A percentile compares a stretch with the other conserved stretches of the same genome.
These are phyloP conservation scores for Vachellia pachyceras DNA, from an alignment of 306 rosid genomes.

Conservation along the genomic window DNA sequence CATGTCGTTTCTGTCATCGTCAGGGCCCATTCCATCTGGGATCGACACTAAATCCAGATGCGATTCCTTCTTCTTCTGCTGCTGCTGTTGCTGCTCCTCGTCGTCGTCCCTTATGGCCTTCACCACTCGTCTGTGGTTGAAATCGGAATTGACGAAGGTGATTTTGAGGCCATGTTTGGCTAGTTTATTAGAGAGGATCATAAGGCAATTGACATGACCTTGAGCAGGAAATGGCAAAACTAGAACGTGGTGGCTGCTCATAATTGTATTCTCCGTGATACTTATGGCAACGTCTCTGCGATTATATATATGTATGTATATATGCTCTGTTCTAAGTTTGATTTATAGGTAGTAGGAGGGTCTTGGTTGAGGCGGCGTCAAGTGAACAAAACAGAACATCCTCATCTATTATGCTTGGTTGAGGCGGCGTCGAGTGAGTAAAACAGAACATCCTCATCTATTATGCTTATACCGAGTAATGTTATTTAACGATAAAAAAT, in stretches of 20 bases:
- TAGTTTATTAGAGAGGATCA: conserved; percentile 41
- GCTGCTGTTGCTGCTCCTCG: not conserved
- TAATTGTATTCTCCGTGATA: not conserved
- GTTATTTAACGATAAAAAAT: too few species aligned
- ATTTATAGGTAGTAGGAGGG: not conserved
- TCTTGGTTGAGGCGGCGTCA: too few species aligned
- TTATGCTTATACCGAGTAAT: too few species aligned
- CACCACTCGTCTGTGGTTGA: conserved; percentile 37
- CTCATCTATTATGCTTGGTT: too few species aligned
- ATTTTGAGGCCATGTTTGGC: conserved; percentile 44
- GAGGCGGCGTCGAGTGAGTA: too few species aligned
- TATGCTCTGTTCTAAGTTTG: not conserved
- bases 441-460: too few species aligned
- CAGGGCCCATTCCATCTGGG: conserved; percentile 21
- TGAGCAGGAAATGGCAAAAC: conserved; percentile 48
- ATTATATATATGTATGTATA: not conserved
- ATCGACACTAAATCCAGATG: conserved; percentile 30
- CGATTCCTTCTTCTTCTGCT: not conserved
- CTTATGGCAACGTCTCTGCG: not conserved
- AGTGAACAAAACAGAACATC: too few species aligned
- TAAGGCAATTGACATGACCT: conserved; percentile 56
- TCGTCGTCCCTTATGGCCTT: conserved; percentile 1
- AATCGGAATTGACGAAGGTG: conserved; percentile 49
- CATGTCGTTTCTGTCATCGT: conserved; percentile 44
- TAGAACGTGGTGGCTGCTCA: conserved; percentile 48